These are phyloP conservation scores for Eutypa lata DNA, from an alignment of 2,329 filamentous ascomycete species.

Conservation along the genomic window DNA sequence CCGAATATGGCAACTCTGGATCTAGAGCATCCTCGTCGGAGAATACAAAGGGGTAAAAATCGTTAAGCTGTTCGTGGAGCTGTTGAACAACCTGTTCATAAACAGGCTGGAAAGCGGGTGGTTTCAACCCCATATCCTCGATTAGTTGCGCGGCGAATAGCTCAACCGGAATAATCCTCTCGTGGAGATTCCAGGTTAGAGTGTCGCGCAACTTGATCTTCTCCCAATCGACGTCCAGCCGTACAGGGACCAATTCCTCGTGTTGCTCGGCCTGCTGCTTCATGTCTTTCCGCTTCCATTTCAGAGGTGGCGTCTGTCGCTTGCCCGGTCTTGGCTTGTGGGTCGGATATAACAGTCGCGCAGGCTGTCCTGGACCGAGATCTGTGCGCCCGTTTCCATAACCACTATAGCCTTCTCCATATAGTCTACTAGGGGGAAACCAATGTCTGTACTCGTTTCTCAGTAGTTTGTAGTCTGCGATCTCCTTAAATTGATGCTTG, in stretches of 20 bases:
- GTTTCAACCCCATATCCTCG: slow-evolving; percentile 82
- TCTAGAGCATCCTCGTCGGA: slow-evolving; percentile 89
- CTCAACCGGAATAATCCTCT: slow-evolving; percentile 75
- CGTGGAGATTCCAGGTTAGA: slow-evolving; percentile 97
- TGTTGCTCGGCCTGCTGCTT: slow-evolving; percentile 82
- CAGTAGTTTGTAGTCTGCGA: slow-evolving; percentile 66
- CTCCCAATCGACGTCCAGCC: slow-evolving; percentile 91
- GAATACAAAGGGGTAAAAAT: slow-evolving; percentile 90
- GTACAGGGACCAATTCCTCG: slow-evolving; percentile 87
- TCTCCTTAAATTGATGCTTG: slow-evolving; percentile 62
- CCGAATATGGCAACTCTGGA: slow-evolving; percentile 82
- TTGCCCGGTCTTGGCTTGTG: slow-evolving; percentile 75
- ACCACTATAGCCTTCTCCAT: slow-evolving; percentile 76
- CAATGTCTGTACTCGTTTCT: slow-evolving; percentile 52
- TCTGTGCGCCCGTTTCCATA: slow-evolving; percentile 88
- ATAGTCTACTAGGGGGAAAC: slow-evolving; percentile 57
- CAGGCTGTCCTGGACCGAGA: slow-evolving; percentile 49
- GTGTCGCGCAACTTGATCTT: slow-evolving; percentile 95
- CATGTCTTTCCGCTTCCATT: slow-evolving; percentile 76
- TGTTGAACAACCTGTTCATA: slow-evolving; percentile 61
- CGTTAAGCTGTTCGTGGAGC: slow-evolving; percentile 84
- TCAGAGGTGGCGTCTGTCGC: slow-evolving; percentile 69
- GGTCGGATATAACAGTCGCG: slow-evolving; percentile 74
- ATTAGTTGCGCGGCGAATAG: slow-evolving; percentile 86
- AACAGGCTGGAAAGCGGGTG: slow-evolving; percentile 63